Base-by-base conservation (phyloP, 345 rosid genomes). In the Citrus maxima region DNA sequence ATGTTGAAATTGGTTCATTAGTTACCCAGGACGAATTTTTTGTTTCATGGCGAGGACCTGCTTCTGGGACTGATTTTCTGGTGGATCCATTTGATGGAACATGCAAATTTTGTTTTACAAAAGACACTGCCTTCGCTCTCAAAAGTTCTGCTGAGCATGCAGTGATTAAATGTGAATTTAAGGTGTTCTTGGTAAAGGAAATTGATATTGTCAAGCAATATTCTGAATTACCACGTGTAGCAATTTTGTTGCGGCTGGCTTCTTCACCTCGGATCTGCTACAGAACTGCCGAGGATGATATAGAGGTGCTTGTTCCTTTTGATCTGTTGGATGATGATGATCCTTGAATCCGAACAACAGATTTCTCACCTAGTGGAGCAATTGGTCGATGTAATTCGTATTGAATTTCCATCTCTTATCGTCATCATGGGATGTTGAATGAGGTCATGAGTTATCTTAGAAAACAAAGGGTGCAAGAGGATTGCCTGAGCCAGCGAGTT, bases 271-370 rank as follows among this genome's bases (percentile, higher is more conserved):
- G 75, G 68, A 81, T 93, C 38, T 93, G 89, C 88, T 93, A 93
- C 74, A 85, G 98, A 86, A 93, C 98, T 71, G 97, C 95, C 2
- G 90, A 92, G 78, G 98, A 95, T 79, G 93, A 93, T 56, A 81
- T 91, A 16, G 78, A 88, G 66, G 89, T 80, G 32, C 72, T 82
- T 4, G 89, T 84, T 59, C 86, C 93, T 24, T 84, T 73, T 64
- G 94, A 91, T 79, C 70, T 93, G 82, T 83, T 95, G 82, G 98
- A 95, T 80, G 96, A 95, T 80, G 98, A 93, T 80, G 98, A 95
- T 79, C 98, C 98, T 77, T 95, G 98, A 97, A 93, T 95, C 79
- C 85, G 90, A 68, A 93, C 98, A 51, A 91, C 97, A 34, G 98
- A 93, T 88, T 91, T 92, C 79, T 89, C 95, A 1, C 82, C 82